Evolutionary conservation across 371 early-diverging fungal genomes (phyloP), one percentile per base, ranked within the genome.

Genomic region (Mucor indicus): DNA sequence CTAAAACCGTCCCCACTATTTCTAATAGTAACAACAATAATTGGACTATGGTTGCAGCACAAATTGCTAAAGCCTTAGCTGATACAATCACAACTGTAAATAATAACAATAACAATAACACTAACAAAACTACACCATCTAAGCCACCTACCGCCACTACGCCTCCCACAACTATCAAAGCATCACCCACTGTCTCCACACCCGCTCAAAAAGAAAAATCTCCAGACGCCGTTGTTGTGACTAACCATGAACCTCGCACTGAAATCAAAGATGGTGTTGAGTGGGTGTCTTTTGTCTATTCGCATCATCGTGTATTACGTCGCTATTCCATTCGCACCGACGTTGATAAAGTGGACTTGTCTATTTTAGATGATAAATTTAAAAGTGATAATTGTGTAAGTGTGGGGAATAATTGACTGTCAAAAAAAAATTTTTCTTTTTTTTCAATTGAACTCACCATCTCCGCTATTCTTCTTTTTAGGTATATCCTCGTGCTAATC

Each of bases 291-390:
- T 85, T 86, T 59, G 64, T 62, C 1, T 86, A 85, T 53, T 78
- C 84, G 19, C 64, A 72, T 38, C 77, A 78, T 53, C 78, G 84
- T 19, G 55, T 54, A 13, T 48, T 72, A 6, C 75, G 75, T 25
- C 75, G 81, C 39, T 91, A 85, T 62, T 71, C 66, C 42, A 84
- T 92, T 37, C 80, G 90, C 25, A 86, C 82, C 37, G 91, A 92
- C 62, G 63, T 91, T 44, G 88, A 91, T 37, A 60, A 66, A 55
- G 79, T 88, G 1, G 58, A 62, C 22, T 35, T 66, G 24, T 11
- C 39, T 37, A 30, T 50, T 8, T 40, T 66, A 20, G 62, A 59
- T 37, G 56, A 58, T 11, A 44, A 44, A 32, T 66, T 66, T 22
- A 61, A 58, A 30, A 52, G 48, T 16, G 55, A 61, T 5, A 66